Evolutionary conservation across 495 filamentous ascomycete genomes (phyloP), one percentile per base, ranked within the genome.

Genomic region (Penicillium nucicola): DNA sequence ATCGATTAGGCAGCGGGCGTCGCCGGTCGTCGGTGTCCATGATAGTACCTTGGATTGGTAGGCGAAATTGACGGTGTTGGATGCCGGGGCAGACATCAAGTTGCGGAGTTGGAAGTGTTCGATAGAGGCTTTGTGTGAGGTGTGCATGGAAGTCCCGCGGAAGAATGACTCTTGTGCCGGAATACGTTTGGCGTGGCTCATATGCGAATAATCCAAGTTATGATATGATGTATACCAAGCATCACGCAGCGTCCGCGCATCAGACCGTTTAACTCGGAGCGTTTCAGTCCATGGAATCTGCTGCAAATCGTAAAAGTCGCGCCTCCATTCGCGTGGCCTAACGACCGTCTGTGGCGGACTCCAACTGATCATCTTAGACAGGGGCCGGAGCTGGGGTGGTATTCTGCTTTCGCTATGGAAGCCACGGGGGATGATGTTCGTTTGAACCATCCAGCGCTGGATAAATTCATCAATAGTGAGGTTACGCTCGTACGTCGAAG

Each of bases 41-140:
- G 73, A 70, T 33, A 63, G 62, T 9, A 95, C 70, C 43, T 77
- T 77, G 14, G 76, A 80, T 48, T 75, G 72, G 20, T 77, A 76
- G 20, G 89, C 83, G 64, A 95, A 96, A 66, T 87, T 91, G 33
- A 88, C 71, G 40, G 89, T 84, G 40, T 87, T 86, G 35, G 85
- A 84, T 9, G 86, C 87, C 14, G 83, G 80, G 41, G 84, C 80
- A 2, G 84, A 84, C 50, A 97, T 76, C 1, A 93, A 68, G 62
- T 96, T 92, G 40, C 92, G 88, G 13, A 97, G 80, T 58, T 97
- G 92, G 57, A 95, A 96, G 66, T 97, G 92, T 31, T 86, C 74
- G 19, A 92, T 70, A 22, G 78, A 77, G 15, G 88, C 79, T 35
- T 82, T 77, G 22, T 80, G 77, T 31, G 72, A 67, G 3, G 87